phyloP scores from a whole-genome alignment of 495 filamentous ascomycete species.

The Aspergillus affinis region DNA sequence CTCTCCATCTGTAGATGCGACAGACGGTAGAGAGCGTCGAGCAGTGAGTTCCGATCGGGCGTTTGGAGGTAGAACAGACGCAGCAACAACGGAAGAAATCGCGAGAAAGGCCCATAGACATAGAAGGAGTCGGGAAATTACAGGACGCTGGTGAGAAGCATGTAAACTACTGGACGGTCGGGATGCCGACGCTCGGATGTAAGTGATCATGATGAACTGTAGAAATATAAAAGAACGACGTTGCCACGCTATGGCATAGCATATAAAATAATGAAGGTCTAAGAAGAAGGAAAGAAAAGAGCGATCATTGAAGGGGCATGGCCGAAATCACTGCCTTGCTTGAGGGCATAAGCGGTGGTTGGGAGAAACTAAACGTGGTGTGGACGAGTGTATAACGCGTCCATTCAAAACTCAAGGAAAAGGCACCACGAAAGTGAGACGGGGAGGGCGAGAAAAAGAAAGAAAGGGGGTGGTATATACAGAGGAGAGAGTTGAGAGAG shows the following conservation, averaged over 20 bases:
- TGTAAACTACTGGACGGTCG: conserved; percentile 1
- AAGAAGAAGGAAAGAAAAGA: conserved; percentile 3
- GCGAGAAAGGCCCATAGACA: background rate
- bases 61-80: conserved; percentile 3
- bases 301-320: conserved; percentile 6
- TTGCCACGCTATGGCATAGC: background rate
- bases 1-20: conserved; percentile 15
- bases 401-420: background rate
- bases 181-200: conserved; percentile 2
- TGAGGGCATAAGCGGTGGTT: conserved; percentile 4
- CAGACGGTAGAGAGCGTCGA: background rate
- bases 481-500: background rate
- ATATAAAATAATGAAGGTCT: background rate
- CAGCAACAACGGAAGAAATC: conserved; percentile 2
- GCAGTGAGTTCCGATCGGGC: conserved; percentile 7
- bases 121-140: background rate
- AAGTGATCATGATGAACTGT: background rate
- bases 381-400: background rate
- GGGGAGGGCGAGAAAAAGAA: background rate
- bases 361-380: background rate
- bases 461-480: background rate
- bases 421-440: background rate
- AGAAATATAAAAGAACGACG: conserved; percentile 4
- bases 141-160: conserved; percentile 3
- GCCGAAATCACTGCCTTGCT: conserved; percentile 1